Evolutionary conservation across 2,329 filamentous ascomycete species (phyloP).

Genomic region (Talaromyces sp.): DNA sequence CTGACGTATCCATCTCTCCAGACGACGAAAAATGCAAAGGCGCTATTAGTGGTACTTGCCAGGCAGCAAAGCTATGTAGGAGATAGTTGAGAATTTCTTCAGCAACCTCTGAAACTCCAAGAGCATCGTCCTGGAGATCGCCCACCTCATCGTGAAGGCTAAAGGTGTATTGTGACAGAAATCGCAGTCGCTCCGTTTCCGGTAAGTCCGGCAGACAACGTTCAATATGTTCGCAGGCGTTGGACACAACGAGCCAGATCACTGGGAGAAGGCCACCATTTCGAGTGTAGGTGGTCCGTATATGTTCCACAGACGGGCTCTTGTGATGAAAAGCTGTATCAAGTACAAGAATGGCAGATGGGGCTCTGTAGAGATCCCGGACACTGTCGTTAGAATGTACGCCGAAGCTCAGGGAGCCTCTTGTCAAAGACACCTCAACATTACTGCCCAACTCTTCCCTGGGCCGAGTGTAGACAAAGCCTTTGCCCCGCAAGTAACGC

Average conservation of each 20-base stretch:
- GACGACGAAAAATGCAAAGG: slow-evolving; percentile 37
- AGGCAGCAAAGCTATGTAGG: slow-evolving; percentile 41
- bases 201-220: slow-evolving; percentile 44
- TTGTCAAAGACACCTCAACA: slow-evolving; percentile 41
- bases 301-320: slow-evolving; percentile 42
- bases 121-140: slow-evolving; percentile 46
- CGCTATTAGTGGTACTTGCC: slow-evolving; percentile 43
- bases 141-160: slow-evolving; percentile 40
- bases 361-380: slow-evolving; percentile 36
- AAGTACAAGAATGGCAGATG: slow-evolving; percentile 47
- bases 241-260: slow-evolving; percentile 49
- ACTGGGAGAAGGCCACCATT: slow-evolving; percentile 44
- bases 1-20: slow-evolving; percentile 28
- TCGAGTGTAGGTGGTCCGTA: slow-evolving; percentile 41
- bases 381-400: slow-evolving; percentile 38
- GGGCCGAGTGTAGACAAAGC: slow-evolving; percentile 35
- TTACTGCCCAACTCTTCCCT: slow-evolving; percentile 37
- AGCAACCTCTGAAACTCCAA: slow-evolving; percentile 44
- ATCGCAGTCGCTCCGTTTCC: slow-evolving; percentile 36
- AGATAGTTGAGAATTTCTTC: slow-evolving; percentile 42
- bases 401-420: slow-evolving; percentile 39
- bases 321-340: slow-evolving; percentile 47
- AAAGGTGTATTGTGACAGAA: slow-evolving; percentile 38
- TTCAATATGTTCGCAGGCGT: slow-evolving; percentile 50
- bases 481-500: slow-evolving; percentile 47